phyloP scores from a whole-genome alignment of 164 flowering plant species.

The Sextonia rubra region DNA sequence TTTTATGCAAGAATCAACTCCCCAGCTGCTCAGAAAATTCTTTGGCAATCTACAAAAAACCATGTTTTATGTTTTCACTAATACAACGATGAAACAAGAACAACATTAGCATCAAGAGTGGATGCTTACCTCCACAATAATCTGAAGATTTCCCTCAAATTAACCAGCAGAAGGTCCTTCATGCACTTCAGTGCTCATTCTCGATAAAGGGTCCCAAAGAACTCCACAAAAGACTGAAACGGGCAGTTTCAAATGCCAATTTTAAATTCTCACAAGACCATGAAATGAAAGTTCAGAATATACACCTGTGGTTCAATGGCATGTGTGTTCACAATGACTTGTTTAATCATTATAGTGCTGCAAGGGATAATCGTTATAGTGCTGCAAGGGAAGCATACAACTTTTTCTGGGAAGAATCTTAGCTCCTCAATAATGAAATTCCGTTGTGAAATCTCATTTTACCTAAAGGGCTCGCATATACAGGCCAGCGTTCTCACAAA shows the following conservation, averaged over 20 bases:
- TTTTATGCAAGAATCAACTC: conserved; percentile 89
- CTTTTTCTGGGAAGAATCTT: conserved; percentile 17
- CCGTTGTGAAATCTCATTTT: not conserved
- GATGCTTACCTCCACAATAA: conserved; percentile 82
- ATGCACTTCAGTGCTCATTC: conserved; percentile 99
- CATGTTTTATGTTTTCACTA: not conserved
- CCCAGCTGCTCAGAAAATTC: conserved; percentile 96
- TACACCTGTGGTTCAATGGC: conserved; percentile 99
- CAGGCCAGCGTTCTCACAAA: conserved; percentile 98
- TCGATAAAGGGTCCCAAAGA: conserved; percentile 91
- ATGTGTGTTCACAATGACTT: conserved; percentile 97
- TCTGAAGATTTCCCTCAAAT: conserved; percentile 97
- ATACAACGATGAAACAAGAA: not conserved
- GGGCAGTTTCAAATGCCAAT: conserved; percentile 13
- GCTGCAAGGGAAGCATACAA: too few relatives aligned
- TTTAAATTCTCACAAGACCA: not conserved
- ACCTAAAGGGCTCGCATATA: conserved; percentile 89
- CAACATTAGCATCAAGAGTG: not conserved
- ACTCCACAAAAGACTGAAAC: conserved; percentile 86
- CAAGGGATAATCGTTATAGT: conserved; percentile 15
- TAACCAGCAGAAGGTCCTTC: conserved; percentile 94
- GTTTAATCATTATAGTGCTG: conserved; percentile 95
- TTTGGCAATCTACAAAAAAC: conserved; percentile 65
- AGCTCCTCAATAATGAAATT: too few relatives aligned
- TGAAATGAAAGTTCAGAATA: not conserved